Evolutionary conservation across 1,139 yeast genomes (phyloP), one percentile per base, ranked within the genome.

Genomic region (Debaryomyces subglobosus): DNA sequence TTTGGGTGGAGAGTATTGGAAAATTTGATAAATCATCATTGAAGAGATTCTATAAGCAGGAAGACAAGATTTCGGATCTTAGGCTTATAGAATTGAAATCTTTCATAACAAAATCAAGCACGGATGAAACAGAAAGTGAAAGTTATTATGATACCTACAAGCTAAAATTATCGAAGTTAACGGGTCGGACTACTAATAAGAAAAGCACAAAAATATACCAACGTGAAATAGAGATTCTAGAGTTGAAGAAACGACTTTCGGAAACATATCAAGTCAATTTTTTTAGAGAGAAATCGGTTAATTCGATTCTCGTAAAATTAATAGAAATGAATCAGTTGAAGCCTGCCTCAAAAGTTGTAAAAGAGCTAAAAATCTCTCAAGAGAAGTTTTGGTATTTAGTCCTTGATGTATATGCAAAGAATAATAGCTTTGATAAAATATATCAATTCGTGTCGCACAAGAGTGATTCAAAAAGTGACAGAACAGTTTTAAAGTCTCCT

Each of bases 321-420:
- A 69, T 90, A 4, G 63, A 69, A 34, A 72, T 85, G 63, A 75
- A 82, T 42, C 96, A 89, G 60, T 63, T 79, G 13, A 77, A 80
- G 41, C 74, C 78, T 38, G 90, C 92, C 0, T 61, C 67, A 1
- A 79, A 79, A 50, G 60, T 89, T 3, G 73, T 79, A 6, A 81
- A 81, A 51, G 86, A 83, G 18, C 84, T 89, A 62, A 83, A 81
- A 46, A 67, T 92, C 0, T 68, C 84, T 0, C 86, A 81, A 7
- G 81, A 78, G 51, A 86, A 88, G 53, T 81, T 77, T 53, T 84
- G 90, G 77, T 79, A 82, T 68, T 67, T 85, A 27, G 82, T 84
- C 21, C 64, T 91, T 18, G 78, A 79, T 20, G 78, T 81, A 0
- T 74, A 82, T 45, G 72, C 84, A 1, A 67, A 74, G 12, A 60